Conservation (phyloP, 1,139 yeast genomes). For the Geotrichum bryndzae region DNA sequence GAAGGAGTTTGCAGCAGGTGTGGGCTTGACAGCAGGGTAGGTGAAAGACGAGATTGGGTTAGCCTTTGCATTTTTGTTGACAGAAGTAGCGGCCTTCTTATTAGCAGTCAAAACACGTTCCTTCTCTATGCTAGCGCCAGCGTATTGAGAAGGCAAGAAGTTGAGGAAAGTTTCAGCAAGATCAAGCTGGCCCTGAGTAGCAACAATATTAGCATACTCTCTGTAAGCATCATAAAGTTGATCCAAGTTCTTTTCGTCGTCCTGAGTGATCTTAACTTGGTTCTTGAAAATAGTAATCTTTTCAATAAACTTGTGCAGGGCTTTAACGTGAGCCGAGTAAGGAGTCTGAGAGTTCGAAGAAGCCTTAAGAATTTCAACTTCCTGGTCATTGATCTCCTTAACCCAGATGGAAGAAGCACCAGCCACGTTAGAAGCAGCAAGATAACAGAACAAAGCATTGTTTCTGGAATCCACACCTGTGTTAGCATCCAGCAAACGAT, state of each 20-base stretch:
- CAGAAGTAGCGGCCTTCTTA: slow-evolving; percentile 20
- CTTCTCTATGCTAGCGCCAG: slow-evolving; percentile 58
- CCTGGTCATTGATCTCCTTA: slow-evolving; percentile 59
- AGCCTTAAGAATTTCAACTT: slow-evolving; percentile 45
- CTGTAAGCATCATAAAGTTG: slow-evolving; percentile 53
- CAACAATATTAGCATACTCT: slow-evolving; percentile 76
- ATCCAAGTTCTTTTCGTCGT: slow-evolving; percentile 39
- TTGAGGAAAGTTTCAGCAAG: slow-evolving; percentile 67
- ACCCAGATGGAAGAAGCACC: slow-evolving; percentile 82
- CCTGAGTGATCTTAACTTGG: slow-evolving; percentile 19
- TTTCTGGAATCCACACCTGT: slow-evolving; percentile 45
- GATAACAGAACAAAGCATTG: slow-evolving; percentile 69
- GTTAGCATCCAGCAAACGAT: slow-evolving; percentile 47
- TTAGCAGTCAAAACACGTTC: slow-evolving; percentile 69
- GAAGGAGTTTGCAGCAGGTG: slow-evolving; percentile 5
- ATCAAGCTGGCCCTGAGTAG: slow-evolving; percentile 78
- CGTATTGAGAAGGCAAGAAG: slow-evolving; percentile 61
- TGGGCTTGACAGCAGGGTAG: slow-evolving; percentile 1
- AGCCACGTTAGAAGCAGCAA: slow-evolving; percentile 77
- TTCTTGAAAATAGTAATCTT: slow-evolving; percentile 73
- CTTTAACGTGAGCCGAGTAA: slow-evolving; percentile 78
- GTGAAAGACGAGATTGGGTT: slow-evolving; percentile 15
- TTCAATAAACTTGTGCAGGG: slow-evolving; percentile 75
- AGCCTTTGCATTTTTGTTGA: slow-evolving; percentile 14
- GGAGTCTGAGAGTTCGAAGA: slow-evolving; percentile 47